phyloP scores from a whole-genome alignment of 163 green algal species.

The Volvox carteri region DNA sequence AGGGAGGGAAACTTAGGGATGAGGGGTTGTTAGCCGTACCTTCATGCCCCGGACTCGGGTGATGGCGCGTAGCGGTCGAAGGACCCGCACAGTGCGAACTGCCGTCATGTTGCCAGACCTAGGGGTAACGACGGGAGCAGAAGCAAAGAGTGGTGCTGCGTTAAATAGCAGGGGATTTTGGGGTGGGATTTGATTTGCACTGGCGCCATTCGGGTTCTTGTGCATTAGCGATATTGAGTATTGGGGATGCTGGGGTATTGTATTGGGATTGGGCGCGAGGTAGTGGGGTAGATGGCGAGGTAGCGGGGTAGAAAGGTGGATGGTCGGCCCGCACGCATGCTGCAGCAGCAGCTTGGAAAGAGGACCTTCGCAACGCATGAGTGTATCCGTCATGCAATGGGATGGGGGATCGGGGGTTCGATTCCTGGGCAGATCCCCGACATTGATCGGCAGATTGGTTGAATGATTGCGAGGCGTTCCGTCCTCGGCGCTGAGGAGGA shows the following conservation, averaged over 20 bases:
- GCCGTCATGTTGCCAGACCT: slow-evolving; percentile 70
- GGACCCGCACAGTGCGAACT: slow-evolving; percentile 73
- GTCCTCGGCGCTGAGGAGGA: too few relatives aligned
- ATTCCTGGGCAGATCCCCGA: too few relatives aligned
- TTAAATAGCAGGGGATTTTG: background rate
- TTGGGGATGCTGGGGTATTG: background rate
- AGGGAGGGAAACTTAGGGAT: too few relatives aligned
- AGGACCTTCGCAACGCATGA: too few relatives aligned
- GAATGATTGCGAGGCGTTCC: too few relatives aligned
- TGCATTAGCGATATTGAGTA: background rate
- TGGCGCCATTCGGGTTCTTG: background rate
- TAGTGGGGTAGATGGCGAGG: background rate
- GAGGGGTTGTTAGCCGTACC: slow-evolving; percentile 48
- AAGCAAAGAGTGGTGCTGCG: background rate
- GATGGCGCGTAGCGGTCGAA: slow-evolving; percentile 78
- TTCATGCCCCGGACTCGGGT: slow-evolving; percentile 71
- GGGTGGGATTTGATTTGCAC: background rate
- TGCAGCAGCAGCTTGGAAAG: too few relatives aligned
- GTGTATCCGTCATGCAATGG: too few relatives aligned
- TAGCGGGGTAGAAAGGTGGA: background rate
- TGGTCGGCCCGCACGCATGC: too few relatives aligned
- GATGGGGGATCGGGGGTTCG: too few relatives aligned
- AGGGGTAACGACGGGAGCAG: background rate
- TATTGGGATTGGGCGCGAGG: background rate
- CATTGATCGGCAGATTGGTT: too few relatives aligned